Base-by-base conservation (phyloP, 2,329 filamentous ascomycete species). In the Penicillium digitatum region DNA sequence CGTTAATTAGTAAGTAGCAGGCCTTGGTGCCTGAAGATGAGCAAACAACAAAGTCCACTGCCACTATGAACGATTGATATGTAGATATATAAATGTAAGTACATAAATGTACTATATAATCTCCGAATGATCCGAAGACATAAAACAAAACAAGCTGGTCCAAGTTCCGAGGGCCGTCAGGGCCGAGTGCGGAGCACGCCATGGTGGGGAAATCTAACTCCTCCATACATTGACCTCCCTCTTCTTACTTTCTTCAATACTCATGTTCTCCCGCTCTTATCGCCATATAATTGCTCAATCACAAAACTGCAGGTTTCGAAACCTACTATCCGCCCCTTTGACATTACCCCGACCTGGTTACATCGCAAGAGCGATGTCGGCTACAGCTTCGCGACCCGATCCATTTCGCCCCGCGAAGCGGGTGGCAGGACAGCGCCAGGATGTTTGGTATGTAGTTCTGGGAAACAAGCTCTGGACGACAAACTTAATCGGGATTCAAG, bases 401-500 rank as follows among this genome's bases (percentile, higher is more conserved):
- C 74, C 72, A 20, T 80, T 79, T 60, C 69, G 69, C 26, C 78
- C 78, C 35, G 78, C 78, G 27, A 69, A 68, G 57, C 71, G 78
- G 63, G 78, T 81, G 42, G 77, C 78, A 34, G 76, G 76, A 32
- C 77, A 80, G 61, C 74, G 75, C 55, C 77, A 79, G 63, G 78
- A 80, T 78, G 78, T 80, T 49, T 80, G 75, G 78, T 78, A 56
- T 39, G 62, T 52, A 12, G 27, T 32, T 11, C 27, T 43, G 22
- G 12, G 32, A 5, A 24, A n/a, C n/a, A 32, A 24, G 6, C 34
- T 42, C 29, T n/a, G 16, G 46, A 32, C 32, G 52, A 48, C 8
- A 42, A 50, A 12, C 55, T 66, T 57, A 64, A 64, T 37, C 12
- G 18, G 14, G 9, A 16, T 18, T 34, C 11, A 53, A 84, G 82